phyloP scores from a whole-genome alignment of 2,329 filamentous ascomycete genomes.

The Penicillium sp. region DNA sequence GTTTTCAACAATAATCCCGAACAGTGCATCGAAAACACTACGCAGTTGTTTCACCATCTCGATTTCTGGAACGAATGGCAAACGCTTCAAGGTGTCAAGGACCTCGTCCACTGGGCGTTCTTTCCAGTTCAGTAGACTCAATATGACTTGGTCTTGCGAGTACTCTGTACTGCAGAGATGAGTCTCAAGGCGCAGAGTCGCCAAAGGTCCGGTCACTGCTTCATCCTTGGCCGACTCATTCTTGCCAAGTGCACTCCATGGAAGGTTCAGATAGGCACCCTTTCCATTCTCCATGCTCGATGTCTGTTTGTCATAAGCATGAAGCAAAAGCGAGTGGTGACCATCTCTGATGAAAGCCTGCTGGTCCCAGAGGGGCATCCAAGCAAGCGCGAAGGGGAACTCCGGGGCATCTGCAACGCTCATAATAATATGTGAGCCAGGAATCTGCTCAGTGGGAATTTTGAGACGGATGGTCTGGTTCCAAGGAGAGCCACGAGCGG shows the following conservation, averaged over 20 bases:
- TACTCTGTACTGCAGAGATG: conserved; percentile 93
- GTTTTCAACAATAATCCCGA: conserved; percentile 85
- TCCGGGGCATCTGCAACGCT: conserved; percentile 82
- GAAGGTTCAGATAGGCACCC: conserved; percentile 80
- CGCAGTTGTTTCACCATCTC: conserved; percentile 92
- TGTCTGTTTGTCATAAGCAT: conserved; percentile 89
- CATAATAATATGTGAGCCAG: conserved; percentile 81
- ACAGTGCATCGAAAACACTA: conserved; percentile 86
- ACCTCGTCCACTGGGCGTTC: conserved; percentile 70
- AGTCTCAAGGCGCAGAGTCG: conserved; percentile 73
- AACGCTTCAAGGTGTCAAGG: conserved; percentile 69
- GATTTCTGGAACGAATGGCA: conserved; percentile 93
- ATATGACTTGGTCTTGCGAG: conserved; percentile 83
- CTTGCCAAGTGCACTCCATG: conserved; percentile 69
- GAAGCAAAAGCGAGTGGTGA: conserved; percentile 73
- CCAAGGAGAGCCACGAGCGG: conserved; percentile 78
- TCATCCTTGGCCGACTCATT: conserved; percentile 68
- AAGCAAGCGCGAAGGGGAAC: conserved; percentile 84
- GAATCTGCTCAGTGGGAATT: conserved; percentile 74
- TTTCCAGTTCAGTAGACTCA: conserved; percentile 84
- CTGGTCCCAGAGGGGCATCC: conserved; percentile 91
- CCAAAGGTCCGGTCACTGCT: conserved; percentile 71
- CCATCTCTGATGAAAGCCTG: conserved; percentile 88
- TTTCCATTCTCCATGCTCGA: conserved; percentile 68
- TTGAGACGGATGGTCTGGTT: conserved; percentile 81